Evolutionary conservation across 2,329 filamentous ascomycete species (phyloP).

Genomic region (Colletotrichum euphorbiae): DNA sequence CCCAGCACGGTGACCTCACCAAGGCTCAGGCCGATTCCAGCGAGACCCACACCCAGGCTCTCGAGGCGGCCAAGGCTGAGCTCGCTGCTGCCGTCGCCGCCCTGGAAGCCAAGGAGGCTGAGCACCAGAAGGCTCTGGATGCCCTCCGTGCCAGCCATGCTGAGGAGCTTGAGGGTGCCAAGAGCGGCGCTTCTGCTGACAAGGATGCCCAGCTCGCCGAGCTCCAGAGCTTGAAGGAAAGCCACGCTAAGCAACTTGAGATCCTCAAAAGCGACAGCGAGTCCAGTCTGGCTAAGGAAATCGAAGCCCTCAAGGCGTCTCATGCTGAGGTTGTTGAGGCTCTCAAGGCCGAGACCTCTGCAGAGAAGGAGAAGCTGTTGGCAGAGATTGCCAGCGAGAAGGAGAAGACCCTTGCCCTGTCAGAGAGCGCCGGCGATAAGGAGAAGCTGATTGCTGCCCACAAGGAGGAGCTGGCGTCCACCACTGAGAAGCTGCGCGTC

Average conservation of each 20-base stretch:
- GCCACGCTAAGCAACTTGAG: conserved; percentile 63
- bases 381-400: conserved; percentile 52
- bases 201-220: conserved; percentile 61
- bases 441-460: conserved; percentile 50
- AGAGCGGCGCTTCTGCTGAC: conserved; percentile 63
- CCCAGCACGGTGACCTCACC: conserved; percentile 49
- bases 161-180: conserved; percentile 68
- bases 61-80: conserved; percentile 57
- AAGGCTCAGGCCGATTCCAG: conserved; percentile 49
- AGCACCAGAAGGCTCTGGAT: conserved; percentile 66
- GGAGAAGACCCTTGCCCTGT: conserved; percentile 55
- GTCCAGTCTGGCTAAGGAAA: conserved; percentile 52
- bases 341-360: conserved; percentile 55
- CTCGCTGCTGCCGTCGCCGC: conserved; percentile 58
- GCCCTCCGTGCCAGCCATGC: conserved; percentile 67
- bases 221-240: conserved; percentile 65
- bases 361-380: conserved; percentile 52
- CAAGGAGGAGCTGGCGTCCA: conserved; percentile 46
- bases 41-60: conserved; percentile 55
- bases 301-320: conserved; percentile 56
- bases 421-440: conserved; percentile 54
- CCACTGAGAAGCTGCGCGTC: conserved; percentile 48
- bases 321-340: conserved; percentile 57
- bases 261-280: conserved; percentile 57
- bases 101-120: conserved; percentile 62